phyloP scores from a whole-genome alignment of 2,329 filamentous ascomycete genomes.

The Aspergillus texensis region DNA sequence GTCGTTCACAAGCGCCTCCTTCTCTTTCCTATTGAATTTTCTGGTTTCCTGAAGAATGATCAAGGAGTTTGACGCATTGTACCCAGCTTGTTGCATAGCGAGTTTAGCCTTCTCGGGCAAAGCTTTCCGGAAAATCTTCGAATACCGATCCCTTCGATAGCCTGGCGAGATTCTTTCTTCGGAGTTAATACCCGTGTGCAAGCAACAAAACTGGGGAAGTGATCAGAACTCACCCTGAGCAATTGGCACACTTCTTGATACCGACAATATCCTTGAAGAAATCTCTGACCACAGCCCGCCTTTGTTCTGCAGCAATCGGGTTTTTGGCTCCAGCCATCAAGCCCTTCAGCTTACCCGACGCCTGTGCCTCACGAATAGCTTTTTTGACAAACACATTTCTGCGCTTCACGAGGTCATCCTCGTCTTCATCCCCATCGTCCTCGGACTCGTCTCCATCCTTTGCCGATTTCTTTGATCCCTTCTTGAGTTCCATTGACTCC shows the following conservation, averaged over 20 bases:
- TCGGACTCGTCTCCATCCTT: slow-evolving; percentile 63
- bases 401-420: slow-evolving; percentile 55
- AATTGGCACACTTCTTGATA: slow-evolving; percentile 69
- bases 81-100: slow-evolving; percentile 71
- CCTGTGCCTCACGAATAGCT: slow-evolving; percentile 65
- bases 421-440: slow-evolving; percentile 60
- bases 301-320: slow-evolving; percentile 76
- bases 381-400: slow-evolving; percentile 71
- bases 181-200: slow-evolving; percentile 22
- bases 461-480: slow-evolving; percentile 47
- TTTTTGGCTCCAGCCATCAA: slow-evolving; percentile 67
- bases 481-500: slow-evolving; percentile 51
- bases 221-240: slow-evolving; percentile 51
- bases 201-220: slow-evolving; percentile 4
- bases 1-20: slow-evolving; percentile 31
- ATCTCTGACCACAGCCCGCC: slow-evolving; percentile 75
- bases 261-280: slow-evolving; percentile 75
- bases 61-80: slow-evolving; percentile 72
- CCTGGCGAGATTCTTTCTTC: slow-evolving; percentile 68
- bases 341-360: slow-evolving; percentile 45
- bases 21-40: slow-evolving; percentile 39
- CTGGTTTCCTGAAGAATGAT: slow-evolving; percentile 57
- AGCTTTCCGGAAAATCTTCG: slow-evolving; percentile 90
- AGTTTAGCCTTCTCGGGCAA: slow-evolving; percentile 73
- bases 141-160: slow-evolving; percentile 86